A percentile compares a stretch with the other conserved stretches of the same genome.
These are phyloP conservation scores for Fraxinus xanthoxyloides DNA, from an alignment of 305 asterid species.

Conservation along the genomic window DNA sequence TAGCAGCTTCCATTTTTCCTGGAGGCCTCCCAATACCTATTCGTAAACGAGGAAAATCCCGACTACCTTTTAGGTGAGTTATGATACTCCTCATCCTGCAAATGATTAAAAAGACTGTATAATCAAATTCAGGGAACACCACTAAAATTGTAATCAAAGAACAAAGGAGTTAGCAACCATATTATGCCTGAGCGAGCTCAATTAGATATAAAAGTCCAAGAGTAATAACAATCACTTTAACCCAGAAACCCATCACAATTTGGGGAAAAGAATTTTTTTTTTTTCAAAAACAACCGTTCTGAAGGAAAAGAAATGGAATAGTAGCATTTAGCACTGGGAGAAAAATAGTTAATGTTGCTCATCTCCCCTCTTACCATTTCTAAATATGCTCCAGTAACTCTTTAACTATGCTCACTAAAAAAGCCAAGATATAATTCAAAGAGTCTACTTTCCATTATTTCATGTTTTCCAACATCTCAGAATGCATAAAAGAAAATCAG, in stretches of 20 bases:
- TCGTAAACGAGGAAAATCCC: slow-evolving; percentile 81
- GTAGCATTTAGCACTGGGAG: background rate
- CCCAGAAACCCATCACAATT: background rate
- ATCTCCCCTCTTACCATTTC: background rate
- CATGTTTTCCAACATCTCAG: background rate
- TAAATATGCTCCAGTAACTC: background rate
- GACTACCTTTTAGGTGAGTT: slow-evolving; percentile 70
- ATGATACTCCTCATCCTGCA: slow-evolving; percentile 91
- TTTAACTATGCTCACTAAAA: background rate
- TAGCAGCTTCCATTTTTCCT: slow-evolving; percentile 77
- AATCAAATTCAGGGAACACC: background rate
- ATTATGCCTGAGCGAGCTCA: background rate
- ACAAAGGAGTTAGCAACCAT: background rate
- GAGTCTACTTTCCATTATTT: background rate
- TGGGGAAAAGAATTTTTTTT: background rate
- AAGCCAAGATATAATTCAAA: background rate
- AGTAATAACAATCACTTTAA: background rate
- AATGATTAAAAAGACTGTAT: slow-evolving; percentile 10
- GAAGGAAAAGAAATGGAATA: background rate
- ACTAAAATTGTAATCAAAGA: background rate
- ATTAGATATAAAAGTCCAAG: background rate
- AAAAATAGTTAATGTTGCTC: background rate
- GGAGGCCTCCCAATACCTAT: slow-evolving; percentile 98
- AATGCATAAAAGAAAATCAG: slow-evolving; percentile 5
- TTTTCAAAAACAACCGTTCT: background rate